These are phyloP conservation scores for Syzygium syzygioides DNA, from an alignment of 441 rosid genomes.

Conservation along the genomic window DNA sequence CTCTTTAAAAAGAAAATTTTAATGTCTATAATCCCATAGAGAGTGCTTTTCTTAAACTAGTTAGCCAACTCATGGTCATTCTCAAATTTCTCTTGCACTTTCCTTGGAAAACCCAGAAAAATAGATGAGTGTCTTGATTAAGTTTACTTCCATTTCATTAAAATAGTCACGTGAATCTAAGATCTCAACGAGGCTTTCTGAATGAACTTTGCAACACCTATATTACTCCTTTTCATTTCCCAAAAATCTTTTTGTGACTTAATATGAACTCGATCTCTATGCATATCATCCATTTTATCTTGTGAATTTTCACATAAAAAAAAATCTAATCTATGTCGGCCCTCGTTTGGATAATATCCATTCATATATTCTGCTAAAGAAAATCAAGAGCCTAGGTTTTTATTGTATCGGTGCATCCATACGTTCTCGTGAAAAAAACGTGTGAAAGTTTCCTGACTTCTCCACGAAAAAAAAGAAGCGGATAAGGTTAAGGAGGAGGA, in stretches of 20 bases:
- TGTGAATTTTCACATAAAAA: neutral
- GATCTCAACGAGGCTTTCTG: neutral
- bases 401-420: neutral
- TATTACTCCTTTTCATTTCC: neutral
- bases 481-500: too few species aligned
- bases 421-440: neutral
- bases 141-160: neutral
- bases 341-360: neutral
- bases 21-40: neutral
- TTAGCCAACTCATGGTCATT: neutral
- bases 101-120: neutral
- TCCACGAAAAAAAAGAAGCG: neutral
- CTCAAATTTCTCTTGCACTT: neutral
- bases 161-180: neutral
- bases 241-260: neutral
- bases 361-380: neutral
- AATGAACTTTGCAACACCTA: neutral
- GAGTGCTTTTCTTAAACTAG: neutral
- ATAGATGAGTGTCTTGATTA: neutral
- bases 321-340: neutral
- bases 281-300: neutral
- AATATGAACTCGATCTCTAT: neutral
- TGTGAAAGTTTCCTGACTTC: neutral
- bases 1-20: neutral
- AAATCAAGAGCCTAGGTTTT: neutral